Conservation (phyloP, 352 stramenopile genomes). For the Phytophthora hybrid region DNA sequence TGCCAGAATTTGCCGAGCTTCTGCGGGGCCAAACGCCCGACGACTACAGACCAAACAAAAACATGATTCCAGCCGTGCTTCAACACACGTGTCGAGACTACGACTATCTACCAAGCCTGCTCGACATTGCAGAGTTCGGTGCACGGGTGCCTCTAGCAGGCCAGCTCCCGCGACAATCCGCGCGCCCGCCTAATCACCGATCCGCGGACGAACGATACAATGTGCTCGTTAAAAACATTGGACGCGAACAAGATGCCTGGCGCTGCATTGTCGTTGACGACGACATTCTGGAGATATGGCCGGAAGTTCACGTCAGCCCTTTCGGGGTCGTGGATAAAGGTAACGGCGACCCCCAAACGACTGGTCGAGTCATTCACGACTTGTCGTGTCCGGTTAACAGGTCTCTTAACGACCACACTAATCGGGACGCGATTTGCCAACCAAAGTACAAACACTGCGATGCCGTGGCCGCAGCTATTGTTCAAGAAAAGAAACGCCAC, state of each 20-base stretch:
- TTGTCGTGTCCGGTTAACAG: slow-evolving; percentile 16
- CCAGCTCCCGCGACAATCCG: not conserved
- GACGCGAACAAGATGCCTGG: slow-evolving; percentile 4
- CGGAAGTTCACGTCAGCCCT: slow-evolving; percentile 18
- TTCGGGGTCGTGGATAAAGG: slow-evolving; percentile 29
- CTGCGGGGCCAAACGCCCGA: slow-evolving; percentile 1
- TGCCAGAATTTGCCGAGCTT: not conserved
- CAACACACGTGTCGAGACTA: not conserved
- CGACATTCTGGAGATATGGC: slow-evolving; percentile 3
- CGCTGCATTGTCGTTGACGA: slow-evolving; percentile 11
- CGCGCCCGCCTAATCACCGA: not conserved
- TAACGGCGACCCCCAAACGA: not conserved
- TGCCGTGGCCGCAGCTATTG: slow-evolving; percentile 13
- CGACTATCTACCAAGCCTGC: not conserved
- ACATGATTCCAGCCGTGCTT: not conserved
- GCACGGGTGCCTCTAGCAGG: not conserved
- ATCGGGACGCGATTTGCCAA: not conserved
- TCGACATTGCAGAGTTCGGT: not conserved
- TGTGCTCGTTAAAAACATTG: slow-evolving; percentile 10
- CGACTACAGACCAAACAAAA: not conserved
- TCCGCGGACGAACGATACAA: slow-evolving; percentile 3
- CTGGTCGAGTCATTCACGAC: slow-evolving; percentile 24
- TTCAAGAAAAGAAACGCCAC: not conserved
- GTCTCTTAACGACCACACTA: slow-evolving; percentile 28
- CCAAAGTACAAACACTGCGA: slow-evolving; percentile 11